These are phyloP conservation scores for Solanum clarkiae DNA, from an alignment of 257 asterid genomes.

Conservation along the genomic window DNA sequence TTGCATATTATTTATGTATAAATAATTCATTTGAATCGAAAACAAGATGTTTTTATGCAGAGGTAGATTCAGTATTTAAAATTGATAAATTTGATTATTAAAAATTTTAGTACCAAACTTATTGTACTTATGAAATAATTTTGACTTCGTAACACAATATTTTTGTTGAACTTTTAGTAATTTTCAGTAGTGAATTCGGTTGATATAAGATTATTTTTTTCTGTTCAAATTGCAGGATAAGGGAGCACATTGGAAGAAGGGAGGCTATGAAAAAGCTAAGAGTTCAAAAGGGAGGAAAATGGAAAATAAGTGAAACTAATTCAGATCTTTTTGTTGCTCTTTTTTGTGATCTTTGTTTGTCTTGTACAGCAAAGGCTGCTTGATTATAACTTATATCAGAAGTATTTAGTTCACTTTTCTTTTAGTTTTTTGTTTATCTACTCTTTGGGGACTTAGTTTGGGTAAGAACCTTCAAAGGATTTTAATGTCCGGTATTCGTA, in stretches of 20 bases:
- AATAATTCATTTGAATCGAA: not conserved
- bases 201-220: not conserved
- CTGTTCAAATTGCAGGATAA: conserved; percentile 9
- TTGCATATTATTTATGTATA: not conserved
- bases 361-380: not conserved
- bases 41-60: not conserved
- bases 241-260: conserved; percentile 35
- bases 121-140: not conserved
- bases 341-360: not conserved
- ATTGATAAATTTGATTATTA: not conserved
- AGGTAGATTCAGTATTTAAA: not conserved
- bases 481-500: not conserved
- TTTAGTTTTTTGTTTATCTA: not conserved
- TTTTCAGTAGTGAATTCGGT: too few relatives aligned
- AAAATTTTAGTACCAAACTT: too few relatives aligned
- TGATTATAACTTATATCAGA: not conserved
- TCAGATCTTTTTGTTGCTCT: not conserved
- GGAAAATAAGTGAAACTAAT: not conserved
- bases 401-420: not conserved
- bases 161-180: not conserved
- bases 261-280: conserved; percentile 8
- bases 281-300: conserved; percentile 4
- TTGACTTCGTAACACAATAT: too few relatives aligned
- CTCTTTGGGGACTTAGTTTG: not conserved
- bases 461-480: not conserved